These are phyloP conservation scores for Fraxinus floribunda DNA, from an alignment of 305 asterid genomes.

Conservation along the genomic window DNA sequence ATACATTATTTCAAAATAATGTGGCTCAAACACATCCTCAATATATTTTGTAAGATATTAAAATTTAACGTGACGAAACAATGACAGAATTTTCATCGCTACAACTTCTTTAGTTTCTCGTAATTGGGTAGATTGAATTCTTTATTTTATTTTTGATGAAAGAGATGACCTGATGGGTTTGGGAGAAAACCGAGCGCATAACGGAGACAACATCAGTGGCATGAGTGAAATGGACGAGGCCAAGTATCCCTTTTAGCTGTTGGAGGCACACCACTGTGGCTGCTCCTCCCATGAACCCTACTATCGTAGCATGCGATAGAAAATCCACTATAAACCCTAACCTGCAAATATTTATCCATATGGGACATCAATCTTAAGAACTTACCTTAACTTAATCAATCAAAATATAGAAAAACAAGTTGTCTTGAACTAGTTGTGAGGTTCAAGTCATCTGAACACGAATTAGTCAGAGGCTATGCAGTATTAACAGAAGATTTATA, in stretches of 20 bases:
- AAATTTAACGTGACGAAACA: background rate
- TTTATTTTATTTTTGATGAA: background rate
- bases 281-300: constrained; percentile 96
- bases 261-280: constrained; percentile 89
- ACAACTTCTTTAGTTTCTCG: too few species aligned
- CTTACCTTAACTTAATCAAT: background rate
- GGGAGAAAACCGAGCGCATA: constrained; percentile 68
- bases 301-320: constrained; percentile 91
- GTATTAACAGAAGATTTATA: too few species aligned
- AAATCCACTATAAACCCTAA: constrained; percentile 92
- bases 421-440: background rate
- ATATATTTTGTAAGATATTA: background rate
- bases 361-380: background rate
- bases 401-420: background rate
- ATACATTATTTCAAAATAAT: too few species aligned
- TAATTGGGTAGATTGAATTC: background rate
- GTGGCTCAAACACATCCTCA: too few species aligned
- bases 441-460: too few species aligned
- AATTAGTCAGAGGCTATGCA: too few species aligned
- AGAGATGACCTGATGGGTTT: constrained; percentile 60
- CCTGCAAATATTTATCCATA: constrained; percentile 34
- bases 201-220: constrained; percentile 75
- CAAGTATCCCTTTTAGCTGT: constrained; percentile 70
- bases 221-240: constrained; percentile 79
- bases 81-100: background rate